These are phyloP conservation scores for Colletotrichum kahawae DNA, from an alignment of 2,329 filamentous ascomycete species.

Conservation along the genomic window DNA sequence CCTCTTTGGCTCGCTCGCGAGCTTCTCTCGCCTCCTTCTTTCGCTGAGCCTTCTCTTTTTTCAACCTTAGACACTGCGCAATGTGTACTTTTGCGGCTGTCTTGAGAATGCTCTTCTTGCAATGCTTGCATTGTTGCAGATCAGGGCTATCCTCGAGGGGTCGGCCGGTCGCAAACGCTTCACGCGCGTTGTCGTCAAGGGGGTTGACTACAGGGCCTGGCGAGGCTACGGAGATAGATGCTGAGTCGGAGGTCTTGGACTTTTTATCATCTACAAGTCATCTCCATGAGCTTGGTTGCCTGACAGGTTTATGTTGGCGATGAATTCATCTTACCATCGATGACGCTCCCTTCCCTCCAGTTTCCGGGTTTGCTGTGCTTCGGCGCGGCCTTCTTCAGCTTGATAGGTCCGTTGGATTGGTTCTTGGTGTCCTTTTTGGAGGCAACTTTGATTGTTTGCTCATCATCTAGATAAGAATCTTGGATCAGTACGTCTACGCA, in stretches of 20 bases:
- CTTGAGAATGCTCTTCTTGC: slow-evolving; percentile 85
- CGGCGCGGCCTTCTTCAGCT: slow-evolving; percentile 66
- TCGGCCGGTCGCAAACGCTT: slow-evolving; percentile 81
- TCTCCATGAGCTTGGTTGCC: not conserved
- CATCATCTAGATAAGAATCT: slow-evolving; percentile 46
- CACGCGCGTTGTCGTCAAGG: slow-evolving; percentile 76
- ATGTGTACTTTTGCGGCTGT: slow-evolving; percentile 80
- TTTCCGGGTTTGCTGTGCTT: slow-evolving; percentile 72
- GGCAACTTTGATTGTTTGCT: slow-evolving; percentile 67
- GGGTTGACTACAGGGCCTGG: slow-evolving; percentile 66
- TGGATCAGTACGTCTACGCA: not conserved
- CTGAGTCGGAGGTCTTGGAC: slow-evolving; percentile 47
- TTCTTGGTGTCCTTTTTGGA: slow-evolving; percentile 58
- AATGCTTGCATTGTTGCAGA: slow-evolving; percentile 88
- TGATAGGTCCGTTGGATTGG: slow-evolving; percentile 55
- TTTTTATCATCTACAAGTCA: slow-evolving; percentile 57
- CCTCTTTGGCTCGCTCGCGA: slow-evolving; percentile 67
- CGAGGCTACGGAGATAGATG: slow-evolving; percentile 43
- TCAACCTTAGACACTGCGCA: slow-evolving; percentile 80
- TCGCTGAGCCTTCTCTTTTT: slow-evolving; percentile 79
- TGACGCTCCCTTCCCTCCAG: slow-evolving; percentile 71
- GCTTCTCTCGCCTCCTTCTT: slow-evolving; percentile 79
- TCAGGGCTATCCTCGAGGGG: slow-evolving; percentile 83
- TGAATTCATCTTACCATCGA: slow-evolving; percentile 54
- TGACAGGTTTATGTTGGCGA: not conserved